phyloP scores from a whole-genome alignment of 75 land plant genomes.

The Cryptomeria japonica region DNA sequence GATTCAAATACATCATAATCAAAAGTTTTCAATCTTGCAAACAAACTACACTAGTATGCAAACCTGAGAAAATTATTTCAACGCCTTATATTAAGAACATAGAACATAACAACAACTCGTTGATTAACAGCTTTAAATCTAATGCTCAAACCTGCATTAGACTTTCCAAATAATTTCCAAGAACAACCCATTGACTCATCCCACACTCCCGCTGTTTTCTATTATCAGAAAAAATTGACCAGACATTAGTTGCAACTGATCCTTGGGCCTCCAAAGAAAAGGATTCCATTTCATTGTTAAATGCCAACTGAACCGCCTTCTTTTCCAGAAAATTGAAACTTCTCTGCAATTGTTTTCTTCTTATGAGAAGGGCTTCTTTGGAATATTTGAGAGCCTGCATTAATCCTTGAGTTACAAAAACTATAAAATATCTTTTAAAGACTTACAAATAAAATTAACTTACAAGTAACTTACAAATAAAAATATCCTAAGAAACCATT shows the following conservation, averaged over 20 bases:
- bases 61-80: background rate
- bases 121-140: conserved; percentile 2
- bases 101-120: background rate
- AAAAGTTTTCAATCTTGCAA: background rate
- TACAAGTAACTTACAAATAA: background rate
- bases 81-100: background rate
- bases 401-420: background rate
- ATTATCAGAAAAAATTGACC: conserved; percentile 37
- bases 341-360: conserved; percentile 31
- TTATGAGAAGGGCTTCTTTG: conserved; percentile 43
- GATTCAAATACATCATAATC: background rate
- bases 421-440: background rate
- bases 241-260: conserved; percentile 32
- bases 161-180: conserved; percentile 83
- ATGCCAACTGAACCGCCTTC: background rate
- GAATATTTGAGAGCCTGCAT: conserved; percentile 51
- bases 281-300: conserved; percentile 12
- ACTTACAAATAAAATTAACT: too few species aligned
- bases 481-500: background rate
- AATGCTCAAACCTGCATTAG: conserved; percentile 58
- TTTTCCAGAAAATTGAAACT: conserved; percentile 27
- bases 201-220: conserved; percentile 18
- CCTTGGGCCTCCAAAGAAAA: conserved; percentile 24
- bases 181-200: conserved; percentile 79
- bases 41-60: background rate